Percentiles rank a stretch among this genome's conserved stretches.
These are phyloP conservation scores for Castanea sativa DNA, from an alignment of 306 rosid genomes.

Conservation along the genomic window DNA sequence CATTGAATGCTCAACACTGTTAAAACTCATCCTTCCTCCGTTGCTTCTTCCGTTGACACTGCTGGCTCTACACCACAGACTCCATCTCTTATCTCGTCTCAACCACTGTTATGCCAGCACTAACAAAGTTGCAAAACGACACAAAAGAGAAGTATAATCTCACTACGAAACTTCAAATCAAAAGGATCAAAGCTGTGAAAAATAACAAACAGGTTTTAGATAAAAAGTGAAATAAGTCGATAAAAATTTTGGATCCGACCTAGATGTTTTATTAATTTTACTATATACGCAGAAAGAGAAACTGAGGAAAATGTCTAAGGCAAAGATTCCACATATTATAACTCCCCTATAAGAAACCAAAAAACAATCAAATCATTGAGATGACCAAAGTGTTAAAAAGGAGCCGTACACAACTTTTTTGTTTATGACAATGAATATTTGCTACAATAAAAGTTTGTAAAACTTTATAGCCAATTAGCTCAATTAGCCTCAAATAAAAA, in stretches of 20 bases:
- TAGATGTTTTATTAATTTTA: constrained; percentile 14
- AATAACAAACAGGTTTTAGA: constrained; percentile 29
- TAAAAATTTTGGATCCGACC: constrained; percentile 40
- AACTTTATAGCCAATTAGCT: too few species aligned
- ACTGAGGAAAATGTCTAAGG: constrained; percentile 8
- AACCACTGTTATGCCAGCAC: too few species aligned
- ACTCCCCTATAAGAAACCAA: constrained; percentile 30
- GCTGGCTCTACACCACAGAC: too few species aligned
- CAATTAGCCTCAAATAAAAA: too few species aligned
- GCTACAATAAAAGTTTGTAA: not conserved
- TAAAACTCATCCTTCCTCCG: too few species aligned
- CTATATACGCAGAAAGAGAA: constrained; percentile 10
- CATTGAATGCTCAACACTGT: too few species aligned
- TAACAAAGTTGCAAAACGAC: too few species aligned
- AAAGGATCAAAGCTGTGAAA: too few species aligned
- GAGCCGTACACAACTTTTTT: not conserved
- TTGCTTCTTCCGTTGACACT: too few species aligned
- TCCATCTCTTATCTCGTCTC: too few species aligned
- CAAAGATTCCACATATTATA: constrained; percentile 45
- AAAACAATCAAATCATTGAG: constrained; percentile 41
- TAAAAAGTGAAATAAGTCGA: constrained; percentile 16
- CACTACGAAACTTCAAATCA: too few species aligned
- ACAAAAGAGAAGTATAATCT: too few species aligned
- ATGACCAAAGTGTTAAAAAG: constrained; percentile 14
- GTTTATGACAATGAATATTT: not conserved